Conservation (phyloP, 2,329 filamentous ascomycete species). For the Hypoxylon sp. region DNA sequence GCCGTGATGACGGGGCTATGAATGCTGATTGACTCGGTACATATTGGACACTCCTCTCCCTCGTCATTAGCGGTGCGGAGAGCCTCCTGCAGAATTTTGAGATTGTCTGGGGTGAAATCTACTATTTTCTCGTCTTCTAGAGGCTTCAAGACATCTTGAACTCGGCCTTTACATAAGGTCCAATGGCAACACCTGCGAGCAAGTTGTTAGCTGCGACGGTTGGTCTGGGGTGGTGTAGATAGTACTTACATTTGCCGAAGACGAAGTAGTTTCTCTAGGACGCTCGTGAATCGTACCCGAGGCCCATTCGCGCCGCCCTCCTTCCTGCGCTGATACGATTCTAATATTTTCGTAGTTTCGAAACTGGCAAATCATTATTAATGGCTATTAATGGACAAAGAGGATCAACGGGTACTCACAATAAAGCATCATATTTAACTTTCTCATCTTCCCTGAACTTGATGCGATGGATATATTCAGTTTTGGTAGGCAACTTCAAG, state of each 20-base stretch:
- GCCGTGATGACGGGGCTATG: constrained; percentile 82
- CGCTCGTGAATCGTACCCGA: constrained; percentile 72
- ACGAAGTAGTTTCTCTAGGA: constrained; percentile 86
- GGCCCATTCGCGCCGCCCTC: constrained; percentile 51
- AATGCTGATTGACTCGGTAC: constrained; percentile 76
- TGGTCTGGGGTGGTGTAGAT: constrained; percentile 37
- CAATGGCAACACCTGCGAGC: constrained; percentile 82
- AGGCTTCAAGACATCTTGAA: constrained; percentile 79
- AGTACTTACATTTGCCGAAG: constrained; percentile 77
- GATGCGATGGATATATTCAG: constrained; percentile 83
- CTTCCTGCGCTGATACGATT: constrained; percentile 68
- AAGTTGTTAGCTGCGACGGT: constrained; percentile 38
- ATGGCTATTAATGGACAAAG: constrained; percentile 3
- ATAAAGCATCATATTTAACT: constrained; percentile 81
- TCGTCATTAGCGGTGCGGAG: constrained; percentile 83
- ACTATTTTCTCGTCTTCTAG: constrained; percentile 79
- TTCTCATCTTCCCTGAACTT: constrained; percentile 81
- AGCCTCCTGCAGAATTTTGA: constrained; percentile 79
- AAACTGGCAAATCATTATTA: constrained; percentile 60
- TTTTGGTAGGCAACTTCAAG: constrained; percentile 81
- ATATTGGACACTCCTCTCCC: constrained; percentile 87
- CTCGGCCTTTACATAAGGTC: constrained; percentile 82
- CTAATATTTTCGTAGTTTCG: constrained; percentile 81
- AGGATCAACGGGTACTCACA: constrained; percentile 62
- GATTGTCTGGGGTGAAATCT: constrained; percentile 79